Evolutionary conservation across 306 rosid genomes (phyloP).

Genomic region (Quercus variabilis): DNA sequence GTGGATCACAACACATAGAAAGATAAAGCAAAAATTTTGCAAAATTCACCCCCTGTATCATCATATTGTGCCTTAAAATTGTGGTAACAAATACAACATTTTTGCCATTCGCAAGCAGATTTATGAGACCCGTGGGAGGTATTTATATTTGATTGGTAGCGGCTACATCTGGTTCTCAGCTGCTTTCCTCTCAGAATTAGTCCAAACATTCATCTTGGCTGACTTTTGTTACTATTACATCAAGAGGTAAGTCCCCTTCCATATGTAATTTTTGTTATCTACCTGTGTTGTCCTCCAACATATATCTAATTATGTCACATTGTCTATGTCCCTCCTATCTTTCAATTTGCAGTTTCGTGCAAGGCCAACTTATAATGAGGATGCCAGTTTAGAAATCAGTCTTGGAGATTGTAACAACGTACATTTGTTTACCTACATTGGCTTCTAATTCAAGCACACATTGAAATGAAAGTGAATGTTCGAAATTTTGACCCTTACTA

Average conservation of each 20-base stretch:
- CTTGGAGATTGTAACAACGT: background rate
- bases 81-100: background rate
- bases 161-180: constrained; percentile 58
- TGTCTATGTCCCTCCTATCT: background rate
- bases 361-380: constrained; percentile 63
- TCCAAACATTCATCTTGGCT: constrained; percentile 73
- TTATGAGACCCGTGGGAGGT: constrained; percentile 49
- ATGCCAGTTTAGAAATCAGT: constrained; percentile 42
- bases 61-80: background rate
- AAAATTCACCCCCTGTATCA: too few relatives aligned
- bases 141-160: constrained; percentile 31
- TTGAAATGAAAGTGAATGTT: background rate
- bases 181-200: constrained; percentile 50
- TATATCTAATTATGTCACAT: background rate
- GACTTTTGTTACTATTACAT: constrained; percentile 85
- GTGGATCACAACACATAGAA: too few relatives aligned
- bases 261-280: background rate
- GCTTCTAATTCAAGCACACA: background rate
- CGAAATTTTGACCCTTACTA: background rate
- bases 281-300: background rate
- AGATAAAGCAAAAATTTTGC: too few relatives aligned
- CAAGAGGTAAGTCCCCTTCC: constrained; percentile 40
- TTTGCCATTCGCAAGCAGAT: constrained; percentile 34
- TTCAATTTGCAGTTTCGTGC: constrained; percentile 45
- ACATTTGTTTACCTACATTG: background rate